A percentile compares a stretch with the other conserved stretches of the same genome.
These are phyloP conservation scores for Aspergillus funiculosus DNA, from an alignment of 495 filamentous ascomycete species.

Conservation along the genomic window DNA sequence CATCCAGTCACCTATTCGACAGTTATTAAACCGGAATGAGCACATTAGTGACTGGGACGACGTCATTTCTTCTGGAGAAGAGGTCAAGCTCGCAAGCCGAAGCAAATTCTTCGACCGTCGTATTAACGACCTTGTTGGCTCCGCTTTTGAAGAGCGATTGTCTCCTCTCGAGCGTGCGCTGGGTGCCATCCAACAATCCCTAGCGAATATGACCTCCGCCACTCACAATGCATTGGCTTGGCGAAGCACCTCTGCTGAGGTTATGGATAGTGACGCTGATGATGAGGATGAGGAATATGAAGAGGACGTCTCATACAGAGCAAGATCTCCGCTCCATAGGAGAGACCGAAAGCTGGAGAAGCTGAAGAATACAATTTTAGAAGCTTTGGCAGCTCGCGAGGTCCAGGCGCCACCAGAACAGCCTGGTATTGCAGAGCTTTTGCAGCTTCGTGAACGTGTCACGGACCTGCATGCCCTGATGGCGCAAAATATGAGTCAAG, in stretches of 20 bases:
- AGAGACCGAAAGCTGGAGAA: constrained; percentile 76
- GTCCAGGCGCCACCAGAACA: constrained; percentile 30
- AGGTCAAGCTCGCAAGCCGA: constrained; percentile 68
- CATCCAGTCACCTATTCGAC: constrained; percentile 54
- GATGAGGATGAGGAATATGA: constrained; percentile 80
- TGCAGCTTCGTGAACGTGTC: constrained; percentile 51
- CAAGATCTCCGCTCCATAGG: constrained; percentile 57
- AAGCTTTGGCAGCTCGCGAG: constrained; percentile 63
- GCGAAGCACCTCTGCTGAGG: constrained; percentile 56
- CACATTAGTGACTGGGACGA: constrained; percentile 89
- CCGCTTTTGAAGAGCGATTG: constrained; percentile 68
- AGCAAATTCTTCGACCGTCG: constrained; percentile 80
- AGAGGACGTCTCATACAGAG: constrained; percentile 34
- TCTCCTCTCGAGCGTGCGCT: constrained; percentile 74
- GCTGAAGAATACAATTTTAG: constrained; percentile 71
- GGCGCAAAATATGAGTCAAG: constrained; percentile 35
- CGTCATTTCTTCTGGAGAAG: constrained; percentile 73
- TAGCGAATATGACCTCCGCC: constrained; percentile 47
- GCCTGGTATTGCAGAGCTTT: constrained; percentile 32
- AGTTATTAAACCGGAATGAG: constrained; percentile 58
- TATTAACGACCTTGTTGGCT: constrained; percentile 76
- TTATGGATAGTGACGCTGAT: constrained; percentile 83
- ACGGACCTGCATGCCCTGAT: constrained; percentile 51
- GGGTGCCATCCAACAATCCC: constrained; percentile 61
- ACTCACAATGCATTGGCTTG: constrained; percentile 34